Base-by-base conservation (phyloP, 768 basidiomycete genomes). In the Hirschioporus abietinus region DNA sequence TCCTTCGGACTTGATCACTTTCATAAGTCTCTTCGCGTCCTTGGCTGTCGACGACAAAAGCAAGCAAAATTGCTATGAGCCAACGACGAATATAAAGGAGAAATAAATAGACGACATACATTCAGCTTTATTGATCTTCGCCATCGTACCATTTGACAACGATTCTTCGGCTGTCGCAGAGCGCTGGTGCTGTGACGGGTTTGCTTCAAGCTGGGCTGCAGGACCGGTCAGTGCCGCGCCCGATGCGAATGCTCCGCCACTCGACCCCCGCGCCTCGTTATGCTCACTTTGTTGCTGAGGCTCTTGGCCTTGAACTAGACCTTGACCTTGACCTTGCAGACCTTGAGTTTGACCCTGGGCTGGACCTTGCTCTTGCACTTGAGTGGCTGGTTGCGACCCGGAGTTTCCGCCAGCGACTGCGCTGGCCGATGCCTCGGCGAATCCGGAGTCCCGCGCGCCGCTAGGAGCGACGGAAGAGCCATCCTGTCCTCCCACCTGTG, bases 1-100 rank as follows among this genome's bases (percentile, higher is more conserved):
- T 52, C 70, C 76, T 66, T 78, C 76, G 18, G 65, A 27, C 66
- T 75, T 75, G 70, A 78, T 76, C 57, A 78, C 71, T 70, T 77
- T 76, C 68, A 74, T 66, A 59, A 78, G 70, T 24, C 76, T 71
- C 58, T 70, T 72, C 58, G 76, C 76, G 60, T 78, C 76, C 35
- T 68, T 68, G 20, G 58, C 65, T 70, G 9, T 6, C 15, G 60
- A 23, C 3, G 12, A 23, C 1, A 23, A 24, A 61, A 25, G 12
- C 3, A 25, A 18, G 7, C 23, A 17, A 24, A 34, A 24, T 6
- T 25, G 9, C 58, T 3, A 52, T 52, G 42, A 52, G 42, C 42
- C 12, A 52, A 15, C 42, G 12, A 30, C 42, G 20, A 1, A 52
- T 61, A 12, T 61, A 24, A 25, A 3, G 23, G 25, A 23, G 18